Base-by-base conservation (phyloP, 208 protist species). In the Trypanosoma boissoni region DNA sequence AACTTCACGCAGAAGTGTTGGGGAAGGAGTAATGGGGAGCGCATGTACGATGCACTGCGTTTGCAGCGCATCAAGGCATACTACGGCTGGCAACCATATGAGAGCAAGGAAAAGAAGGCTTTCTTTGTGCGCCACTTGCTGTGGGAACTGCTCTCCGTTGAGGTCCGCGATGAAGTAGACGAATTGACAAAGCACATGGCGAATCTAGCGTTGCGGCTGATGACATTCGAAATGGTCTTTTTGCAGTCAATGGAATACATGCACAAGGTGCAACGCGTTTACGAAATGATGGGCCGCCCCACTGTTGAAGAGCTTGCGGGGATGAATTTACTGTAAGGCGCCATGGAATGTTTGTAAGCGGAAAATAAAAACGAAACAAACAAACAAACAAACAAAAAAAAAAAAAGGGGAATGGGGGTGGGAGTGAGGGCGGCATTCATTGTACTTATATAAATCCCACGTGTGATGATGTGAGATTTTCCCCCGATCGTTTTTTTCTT, bases 1-100 rank as follows among this genome's bases (percentile, higher is more conserved):
- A 91, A 88, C 77, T 92, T 95, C 43, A 95, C 88, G 20, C 88
- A 95, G 64, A 95, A 95, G 71, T 95, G 88, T 59, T 95, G 88
- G 85, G 85, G 88, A 0, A 71, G 88, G 8, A 72, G 67, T 23
- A 95, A 95, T 43, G 83, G 83, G 7, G 88, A 95, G 59, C 68
- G 88, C 27, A 83, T 91, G 57, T 95, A 95, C 62, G 88, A 95
- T 51, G 88, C 88, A 0, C 60, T 95, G n/a, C 71, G 68, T 3
- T 56, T 95, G 45, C 72, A 80, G 28, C 69, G 67, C 21, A 80
- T 95, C n/a, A 89, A 92, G 67, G 60, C 78, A 2, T 74, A 68
- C 65, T 85, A 86, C 63, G 83, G 83, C 39, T 88, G 76, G 83
- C 64, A 65, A 18, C 84, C 88, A 6, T 91, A 88, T 53, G 83